Evolutionary conservation across 2,329 filamentous ascomycete genomes (phyloP).

Genomic region (Zopfia rhizophila): DNA sequence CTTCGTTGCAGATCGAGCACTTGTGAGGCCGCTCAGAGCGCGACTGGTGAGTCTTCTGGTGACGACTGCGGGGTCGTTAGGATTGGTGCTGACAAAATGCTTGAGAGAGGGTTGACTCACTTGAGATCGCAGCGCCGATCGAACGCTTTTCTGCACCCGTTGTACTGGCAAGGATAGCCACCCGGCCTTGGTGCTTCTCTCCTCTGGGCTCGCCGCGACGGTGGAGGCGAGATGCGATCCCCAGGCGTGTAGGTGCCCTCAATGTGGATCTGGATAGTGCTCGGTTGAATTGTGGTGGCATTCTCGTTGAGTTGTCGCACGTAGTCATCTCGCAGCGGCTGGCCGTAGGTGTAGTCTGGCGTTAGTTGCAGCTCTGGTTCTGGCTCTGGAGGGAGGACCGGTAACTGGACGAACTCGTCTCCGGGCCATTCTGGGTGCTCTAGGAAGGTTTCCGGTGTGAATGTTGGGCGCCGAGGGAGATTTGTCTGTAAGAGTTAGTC

Average conservation of each 20-base stretch:
- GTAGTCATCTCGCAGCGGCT: conserved; percentile 16
- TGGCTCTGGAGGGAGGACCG: conserved; percentile 13
- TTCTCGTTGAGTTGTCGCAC: conserved; percentile 31
- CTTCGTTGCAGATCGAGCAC: conserved; percentile 40
- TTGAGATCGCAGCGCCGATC: conserved; percentile 47
- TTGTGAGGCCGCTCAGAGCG: conserved; percentile 43
- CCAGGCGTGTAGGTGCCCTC: conserved; percentile 43
- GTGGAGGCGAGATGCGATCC: conserved; percentile 28
- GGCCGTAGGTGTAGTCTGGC: conserved; percentile 14
- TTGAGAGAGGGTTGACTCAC: conserved; percentile 34
- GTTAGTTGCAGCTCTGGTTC: conserved; percentile 16
- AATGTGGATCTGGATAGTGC: conserved; percentile 39
- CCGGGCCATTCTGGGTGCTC: conserved; percentile 28
- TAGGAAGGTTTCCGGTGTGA: conserved; percentile 24
- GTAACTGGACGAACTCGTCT: conserved; percentile 15
- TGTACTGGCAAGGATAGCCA: conserved; percentile 37
- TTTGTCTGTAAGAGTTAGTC: conserved; percentile 27
- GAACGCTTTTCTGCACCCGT: conserved; percentile 38
- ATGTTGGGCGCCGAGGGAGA: conserved; percentile 8
- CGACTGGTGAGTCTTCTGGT: conserved; percentile 41
- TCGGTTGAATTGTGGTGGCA: conserved; percentile 37
- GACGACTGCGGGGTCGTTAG: conserved; percentile 39
- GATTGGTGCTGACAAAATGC: conserved; percentile 5
- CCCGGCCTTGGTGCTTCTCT: conserved; percentile 37
- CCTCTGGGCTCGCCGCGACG: conserved; percentile 7